These are phyloP conservation scores for Neurospora sp. DNA, from an alignment of 495 filamentous ascomycete species.

Conservation along the genomic window DNA sequence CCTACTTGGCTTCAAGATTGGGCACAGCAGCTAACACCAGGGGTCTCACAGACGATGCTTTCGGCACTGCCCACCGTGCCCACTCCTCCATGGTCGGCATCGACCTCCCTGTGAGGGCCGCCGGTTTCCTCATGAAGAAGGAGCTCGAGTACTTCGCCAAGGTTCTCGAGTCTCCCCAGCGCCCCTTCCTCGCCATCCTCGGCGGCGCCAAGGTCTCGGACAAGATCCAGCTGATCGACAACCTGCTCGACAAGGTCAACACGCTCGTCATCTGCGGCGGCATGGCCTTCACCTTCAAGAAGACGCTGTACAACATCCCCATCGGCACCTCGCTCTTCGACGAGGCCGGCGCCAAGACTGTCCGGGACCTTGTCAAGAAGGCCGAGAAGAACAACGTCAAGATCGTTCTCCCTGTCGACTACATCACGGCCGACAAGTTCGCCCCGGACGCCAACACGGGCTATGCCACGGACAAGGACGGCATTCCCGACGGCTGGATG, in stretches of 20 bases:
- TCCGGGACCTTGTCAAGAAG: slow-evolving; percentile 80
- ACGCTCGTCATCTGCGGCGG: slow-evolving; percentile 93
- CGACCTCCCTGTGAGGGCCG: slow-evolving; percentile 88
- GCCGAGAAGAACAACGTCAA: slow-evolving; percentile 93
- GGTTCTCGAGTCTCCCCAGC: slow-evolving; percentile 84
- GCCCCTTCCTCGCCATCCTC: slow-evolving; percentile 97
- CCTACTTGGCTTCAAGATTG: background rate
- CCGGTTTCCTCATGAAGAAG: slow-evolving; percentile 99
- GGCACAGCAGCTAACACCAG: background rate
- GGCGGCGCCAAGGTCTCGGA: slow-evolving; percentile 97
- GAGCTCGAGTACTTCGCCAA: slow-evolving; percentile 99
- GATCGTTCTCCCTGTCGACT: slow-evolving; percentile 88
- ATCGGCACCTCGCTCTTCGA: slow-evolving; percentile 94
- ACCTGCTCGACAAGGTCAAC: slow-evolving; percentile 93
- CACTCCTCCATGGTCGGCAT: slow-evolving; percentile 99
- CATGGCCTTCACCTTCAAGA: slow-evolving; percentile 99
- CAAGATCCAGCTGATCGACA: slow-evolving; percentile 99
- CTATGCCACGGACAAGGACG: slow-evolving; percentile 73
- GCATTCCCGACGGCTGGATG: slow-evolving; percentile 96
- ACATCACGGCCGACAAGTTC: slow-evolving; percentile 94
- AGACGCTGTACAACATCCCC: slow-evolving; percentile 78
- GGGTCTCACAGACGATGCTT: slow-evolving; percentile 69
- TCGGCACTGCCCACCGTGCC: slow-evolving; percentile 94
- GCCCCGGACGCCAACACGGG: slow-evolving; percentile 70
- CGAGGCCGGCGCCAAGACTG: slow-evolving; percentile 88